Base-by-base conservation (phyloP, 345 rosid genomes). In the Clarkia xantiana region DNA sequence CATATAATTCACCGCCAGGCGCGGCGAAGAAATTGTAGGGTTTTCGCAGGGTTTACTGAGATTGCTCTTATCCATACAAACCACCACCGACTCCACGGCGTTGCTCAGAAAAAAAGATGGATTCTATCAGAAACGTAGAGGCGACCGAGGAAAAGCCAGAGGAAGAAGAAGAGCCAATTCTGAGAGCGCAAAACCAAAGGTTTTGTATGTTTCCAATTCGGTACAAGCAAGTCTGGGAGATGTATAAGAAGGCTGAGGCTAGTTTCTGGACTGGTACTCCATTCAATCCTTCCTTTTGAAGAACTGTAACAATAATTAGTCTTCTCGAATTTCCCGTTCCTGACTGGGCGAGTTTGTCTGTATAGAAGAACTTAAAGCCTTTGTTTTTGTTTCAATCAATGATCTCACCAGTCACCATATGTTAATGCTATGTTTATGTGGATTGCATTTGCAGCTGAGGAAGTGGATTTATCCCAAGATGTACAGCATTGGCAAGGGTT, bases 191-290 rank as follows among this genome's bases (percentile, higher is more conserved):
- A 52, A 78, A 69, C 67, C 82, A 78, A 81, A 80, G 94, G 72
- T 82, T 89, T 54, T 78, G 90, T 58, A 89, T 89, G 94, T 89
- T 89, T 58, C 97, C 97, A 34, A 69, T 85, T 36, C 66, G 74
- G 52, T 78, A 89, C 60, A 71, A 69, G 60, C 65, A 62, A 3
- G 54, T 89, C 45, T 89, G 95, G 97, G 95, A 89, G 83, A 85
- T 89, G 95, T 85, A 85, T 74, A 89, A 82, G 76, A 89, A 89
- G 77, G 90, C 97, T 34, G 64, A 75, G 44, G 97, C 95, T 56
- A 78, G 95, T 76, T 89, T 85, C 50, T 85, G 97, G 95, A 89
- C 94, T 16, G 90, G 90, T 81, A 56, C 29, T 61, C 20, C 4
- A 36, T 13, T 42, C 43, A 15, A 13, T 17, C 47, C 16, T 22